Conservation (phyloP, 345 rosid species). For the Mallotus nudiflorus region DNA sequence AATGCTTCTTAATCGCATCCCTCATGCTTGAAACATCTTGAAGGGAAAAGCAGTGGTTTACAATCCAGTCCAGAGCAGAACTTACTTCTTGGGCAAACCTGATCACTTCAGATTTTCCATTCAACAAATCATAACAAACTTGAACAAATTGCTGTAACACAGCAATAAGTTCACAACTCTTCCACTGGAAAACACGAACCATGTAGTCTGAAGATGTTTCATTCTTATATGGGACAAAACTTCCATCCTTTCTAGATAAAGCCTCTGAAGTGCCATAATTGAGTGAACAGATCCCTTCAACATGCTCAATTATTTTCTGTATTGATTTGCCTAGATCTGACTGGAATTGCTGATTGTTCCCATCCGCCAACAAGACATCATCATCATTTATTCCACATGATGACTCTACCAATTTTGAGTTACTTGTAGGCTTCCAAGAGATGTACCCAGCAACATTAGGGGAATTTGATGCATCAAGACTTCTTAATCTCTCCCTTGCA, state of each 20-base stretch:
- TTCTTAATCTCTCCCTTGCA: slow-evolving; percentile 26
- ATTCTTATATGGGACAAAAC: slow-evolving; percentile 33
- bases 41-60: slow-evolving; percentile 84
- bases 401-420: slow-evolving; percentile 23
- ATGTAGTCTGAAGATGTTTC: slow-evolving; percentile 63
- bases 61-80: slow-evolving; percentile 73
- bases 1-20: slow-evolving; percentile 61
- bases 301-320: slow-evolving; percentile 58
- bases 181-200: slow-evolving; percentile 87
- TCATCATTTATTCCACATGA: slow-evolving; percentile 19
- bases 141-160: slow-evolving; percentile 60
- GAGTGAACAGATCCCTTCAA: slow-evolving; percentile 58
- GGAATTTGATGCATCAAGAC: slow-evolving; percentile 12
- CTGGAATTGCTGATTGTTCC: slow-evolving; percentile 24
- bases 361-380: slow-evolving; percentile 21
- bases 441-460: slow-evolving; percentile 19
- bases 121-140: slow-evolving; percentile 62
- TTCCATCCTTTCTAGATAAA: slow-evolving; percentile 44
- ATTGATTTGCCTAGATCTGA: slow-evolving; percentile 56
- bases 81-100: slow-evolving; percentile 61
- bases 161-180: slow-evolving; percentile 61
- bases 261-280: slow-evolving; percentile 26
- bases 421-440: slow-evolving; percentile 31
- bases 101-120: slow-evolving; percentile 52
- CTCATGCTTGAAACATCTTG: slow-evolving; percentile 95